These are phyloP conservation scores for Vachellia pachyceras DNA, from an alignment of 306 rosid species.

Conservation along the genomic window DNA sequence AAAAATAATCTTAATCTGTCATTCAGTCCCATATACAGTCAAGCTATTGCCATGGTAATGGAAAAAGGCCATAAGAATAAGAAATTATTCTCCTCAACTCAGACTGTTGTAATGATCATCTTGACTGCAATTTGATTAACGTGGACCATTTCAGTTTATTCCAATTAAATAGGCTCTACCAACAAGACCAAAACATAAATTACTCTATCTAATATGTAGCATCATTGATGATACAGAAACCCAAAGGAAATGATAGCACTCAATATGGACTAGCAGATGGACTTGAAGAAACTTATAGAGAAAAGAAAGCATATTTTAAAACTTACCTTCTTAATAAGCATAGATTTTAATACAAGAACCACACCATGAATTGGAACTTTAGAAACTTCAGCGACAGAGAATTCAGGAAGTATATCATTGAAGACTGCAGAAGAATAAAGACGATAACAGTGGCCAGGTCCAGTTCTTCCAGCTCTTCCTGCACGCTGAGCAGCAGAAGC, in stretches of 20 bases:
- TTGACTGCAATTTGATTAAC: not conserved
- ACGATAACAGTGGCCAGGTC: constrained; percentile 89
- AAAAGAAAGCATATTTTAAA: constrained; percentile 10
- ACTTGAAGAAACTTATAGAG: constrained; percentile 20
- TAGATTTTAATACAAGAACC: constrained; percentile 86
- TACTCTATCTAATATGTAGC: not conserved
- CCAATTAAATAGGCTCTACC: not conserved
- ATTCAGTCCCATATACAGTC: constrained; percentile 11
- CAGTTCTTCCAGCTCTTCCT: constrained; percentile 93
- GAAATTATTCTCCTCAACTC: constrained; percentile 3
- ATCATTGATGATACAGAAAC: not conserved
- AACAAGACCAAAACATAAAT: not conserved
- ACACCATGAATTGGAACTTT: constrained; percentile 87
- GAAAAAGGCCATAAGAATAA: not conserved
- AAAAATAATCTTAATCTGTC: not conserved
- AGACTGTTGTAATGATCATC: not conserved
- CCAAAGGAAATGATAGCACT: constrained; percentile 9
- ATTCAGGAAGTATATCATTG: constrained; percentile 65
- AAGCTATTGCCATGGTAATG: constrained; percentile 13
- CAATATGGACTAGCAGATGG: constrained; percentile 29
- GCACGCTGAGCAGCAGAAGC: constrained; percentile 95
- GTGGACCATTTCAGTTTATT: not conserved
- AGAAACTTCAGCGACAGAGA: constrained; percentile 78
- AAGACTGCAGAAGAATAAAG: constrained; percentile 89
- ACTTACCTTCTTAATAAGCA: constrained; percentile 76